Conservation (phyloP, 495 filamentous ascomycete genomes). For the Podospora comata region DNA sequence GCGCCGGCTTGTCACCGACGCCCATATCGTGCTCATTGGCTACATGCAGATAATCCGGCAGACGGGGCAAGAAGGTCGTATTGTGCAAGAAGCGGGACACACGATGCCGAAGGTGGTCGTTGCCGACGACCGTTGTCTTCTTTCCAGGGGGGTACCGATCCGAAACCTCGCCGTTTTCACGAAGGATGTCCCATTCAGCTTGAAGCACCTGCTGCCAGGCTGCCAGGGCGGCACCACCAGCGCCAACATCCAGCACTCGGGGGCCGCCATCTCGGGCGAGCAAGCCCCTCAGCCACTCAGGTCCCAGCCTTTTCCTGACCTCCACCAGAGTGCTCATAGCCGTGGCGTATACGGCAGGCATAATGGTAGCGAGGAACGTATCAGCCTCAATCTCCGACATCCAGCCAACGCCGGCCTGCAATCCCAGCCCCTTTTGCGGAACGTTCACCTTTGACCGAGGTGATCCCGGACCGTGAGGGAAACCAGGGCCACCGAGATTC, state of each 20-base stretch:
- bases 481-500: constrained; percentile 66
- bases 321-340: constrained; percentile 73
- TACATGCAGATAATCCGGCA: constrained; percentile 84
- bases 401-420: constrained; percentile 64
- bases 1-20: constrained; percentile 40
- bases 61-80: constrained; percentile 85
- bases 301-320: constrained; percentile 77
- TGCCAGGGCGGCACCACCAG: constrained; percentile 75
- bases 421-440: constrained; percentile 63
- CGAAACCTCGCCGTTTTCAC: constrained; percentile 44
- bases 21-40: constrained; percentile 38
- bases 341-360: constrained; percentile 78
- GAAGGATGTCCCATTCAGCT: constrained; percentile 72
- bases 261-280: constrained; percentile 66
- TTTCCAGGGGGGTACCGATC: constrained; percentile 42
- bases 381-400: constrained; percentile 90
- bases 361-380: constrained; percentile 70
- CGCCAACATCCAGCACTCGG: constrained; percentile 78
- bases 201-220: constrained; percentile 82
- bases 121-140: constrained; percentile 51
- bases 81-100: constrained; percentile 75
- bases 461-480: constrained; percentile 65
- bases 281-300: constrained; percentile 70
- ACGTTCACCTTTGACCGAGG: constrained; percentile 36
- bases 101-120: constrained; percentile 62